Conservation (phyloP, 1,284 basidiomycete species). For the Cryptococcus floricola region DNA sequence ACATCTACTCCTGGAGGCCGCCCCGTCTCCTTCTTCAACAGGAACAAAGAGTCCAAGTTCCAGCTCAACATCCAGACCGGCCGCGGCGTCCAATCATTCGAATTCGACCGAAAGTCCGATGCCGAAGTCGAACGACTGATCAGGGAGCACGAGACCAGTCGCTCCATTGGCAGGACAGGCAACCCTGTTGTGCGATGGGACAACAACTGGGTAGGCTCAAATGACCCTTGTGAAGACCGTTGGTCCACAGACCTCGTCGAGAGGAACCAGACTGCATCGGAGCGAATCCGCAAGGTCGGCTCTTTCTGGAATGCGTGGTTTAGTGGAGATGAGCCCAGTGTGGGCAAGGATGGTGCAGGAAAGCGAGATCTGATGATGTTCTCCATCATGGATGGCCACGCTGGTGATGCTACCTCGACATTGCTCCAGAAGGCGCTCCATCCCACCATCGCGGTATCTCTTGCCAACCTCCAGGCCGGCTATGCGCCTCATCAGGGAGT, state of each 20-base stretch:
- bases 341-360: background rate
- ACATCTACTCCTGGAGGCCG: background rate
- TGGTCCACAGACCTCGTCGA: constrained; percentile 66
- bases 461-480: constrained; percentile 55
- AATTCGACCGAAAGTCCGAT: constrained; percentile 30
- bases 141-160: constrained; percentile 26
- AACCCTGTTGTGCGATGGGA: constrained; percentile 57
- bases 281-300: constrained; percentile 4
- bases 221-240: constrained; percentile 87
- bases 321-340: background rate
- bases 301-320: background rate
- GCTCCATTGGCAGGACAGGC: constrained; percentile 16
- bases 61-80: constrained; percentile 4
- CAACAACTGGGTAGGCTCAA: constrained; percentile 74
- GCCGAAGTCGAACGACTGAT: constrained; percentile 32
- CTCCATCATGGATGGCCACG: constrained; percentile 89
- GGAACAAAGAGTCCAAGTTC: constrained; percentile 6
- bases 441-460: constrained; percentile 76
- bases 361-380: constrained; percentile 75
- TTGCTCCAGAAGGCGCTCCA: constrained; percentile 82
- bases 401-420: constrained; percentile 76
- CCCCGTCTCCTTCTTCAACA: background rate
- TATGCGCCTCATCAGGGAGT: constrained; percentile 24
- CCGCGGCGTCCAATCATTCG: constrained; percentile 13
- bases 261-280: constrained; percentile 44